Percentiles rank a stretch among this genome's conserved stretches.
phyloP scores from a whole-genome alignment of 345 rosid genomes.

The Jatropha curcas region DNA sequence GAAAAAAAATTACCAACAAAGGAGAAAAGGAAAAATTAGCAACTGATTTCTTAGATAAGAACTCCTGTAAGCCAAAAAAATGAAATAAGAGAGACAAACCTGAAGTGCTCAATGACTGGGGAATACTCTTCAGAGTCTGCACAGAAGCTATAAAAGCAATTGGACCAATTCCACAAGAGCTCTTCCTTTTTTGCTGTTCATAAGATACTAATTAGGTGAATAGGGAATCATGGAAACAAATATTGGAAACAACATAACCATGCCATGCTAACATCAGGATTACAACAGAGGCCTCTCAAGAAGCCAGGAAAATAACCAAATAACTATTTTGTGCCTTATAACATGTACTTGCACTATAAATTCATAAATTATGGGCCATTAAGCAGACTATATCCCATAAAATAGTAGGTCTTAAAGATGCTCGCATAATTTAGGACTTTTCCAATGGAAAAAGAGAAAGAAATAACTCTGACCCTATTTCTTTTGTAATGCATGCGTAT shows the following conservation, averaged over 20 bases:
- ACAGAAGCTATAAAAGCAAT: conserved; percentile 85
- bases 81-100: conserved; percentile 56
- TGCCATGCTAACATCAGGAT: background rate
- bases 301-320: background rate
- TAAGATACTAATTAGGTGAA: conserved; percentile 25
- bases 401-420: background rate
- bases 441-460: background rate
- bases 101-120: conserved; percentile 79
- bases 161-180: conserved; percentile 87
- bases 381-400: background rate
- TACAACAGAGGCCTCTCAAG: background rate
- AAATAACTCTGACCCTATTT: too few relatives aligned
- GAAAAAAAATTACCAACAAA: conserved; percentile 15
- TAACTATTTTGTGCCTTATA: background rate
- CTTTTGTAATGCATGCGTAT: too few relatives aligned
- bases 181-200: conserved; percentile 73
- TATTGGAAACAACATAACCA: background rate
- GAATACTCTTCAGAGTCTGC: conserved; percentile 62
- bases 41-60: conserved; percentile 3
- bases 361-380: background rate
- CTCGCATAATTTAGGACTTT: background rate
- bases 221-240: background rate
- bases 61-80: background rate
- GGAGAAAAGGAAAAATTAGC: background rate
- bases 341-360: background rate